Evolutionary conservation across 352 stramenopile genomes (phyloP).

Genomic region (Globisporangium splendens): DNA sequence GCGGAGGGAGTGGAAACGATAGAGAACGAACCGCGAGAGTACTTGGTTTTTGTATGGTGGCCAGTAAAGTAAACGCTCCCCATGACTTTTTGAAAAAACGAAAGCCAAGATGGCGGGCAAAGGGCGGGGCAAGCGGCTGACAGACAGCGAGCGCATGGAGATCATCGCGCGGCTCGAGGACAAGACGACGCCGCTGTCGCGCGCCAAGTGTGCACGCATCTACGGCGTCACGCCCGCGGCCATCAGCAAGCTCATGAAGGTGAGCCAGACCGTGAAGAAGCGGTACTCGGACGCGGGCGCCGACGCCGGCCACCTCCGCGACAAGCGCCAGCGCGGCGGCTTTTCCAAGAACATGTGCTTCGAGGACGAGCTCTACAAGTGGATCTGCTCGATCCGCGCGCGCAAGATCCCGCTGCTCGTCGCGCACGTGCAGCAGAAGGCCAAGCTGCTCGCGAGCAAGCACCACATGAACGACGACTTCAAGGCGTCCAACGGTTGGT

Average conservation of each 20-base stretch:
- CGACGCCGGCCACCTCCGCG: constrained; percentile 23
- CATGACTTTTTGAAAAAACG: neutral
- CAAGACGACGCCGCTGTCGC: constrained; percentile 39
- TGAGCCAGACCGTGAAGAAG: constrained; percentile 62
- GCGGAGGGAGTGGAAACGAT: no score
- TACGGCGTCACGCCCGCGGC: constrained; percentile 68
- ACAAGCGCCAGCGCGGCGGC: constrained; percentile 58
- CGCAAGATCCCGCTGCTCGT: constrained; percentile 44
- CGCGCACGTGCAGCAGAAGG: constrained; percentile 56
- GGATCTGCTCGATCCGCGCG: constrained; percentile 52
- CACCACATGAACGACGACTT: constrained; percentile 44
- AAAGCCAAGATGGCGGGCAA: constrained; percentile 16
- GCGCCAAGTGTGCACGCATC: constrained; percentile 50
- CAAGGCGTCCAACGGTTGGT: constrained; percentile 74
- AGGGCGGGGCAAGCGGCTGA: constrained; percentile 58
- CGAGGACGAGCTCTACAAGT: constrained; percentile 62
- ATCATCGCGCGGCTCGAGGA: constrained; percentile 71
- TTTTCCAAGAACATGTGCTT: constrained; percentile 60
- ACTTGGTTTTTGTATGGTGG: no score
- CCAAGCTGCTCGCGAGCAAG: constrained; percentile 35
- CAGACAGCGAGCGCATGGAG: constrained; percentile 70
- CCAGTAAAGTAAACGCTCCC: no score
- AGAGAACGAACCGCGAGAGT: no score
- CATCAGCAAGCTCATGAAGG: constrained; percentile 82
- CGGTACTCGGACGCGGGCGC: constrained; percentile 53